These are phyloP conservation scores for Naematelia encephala DNA, from an alignment of 768 basidiomycete species.

Conservation along the genomic window DNA sequence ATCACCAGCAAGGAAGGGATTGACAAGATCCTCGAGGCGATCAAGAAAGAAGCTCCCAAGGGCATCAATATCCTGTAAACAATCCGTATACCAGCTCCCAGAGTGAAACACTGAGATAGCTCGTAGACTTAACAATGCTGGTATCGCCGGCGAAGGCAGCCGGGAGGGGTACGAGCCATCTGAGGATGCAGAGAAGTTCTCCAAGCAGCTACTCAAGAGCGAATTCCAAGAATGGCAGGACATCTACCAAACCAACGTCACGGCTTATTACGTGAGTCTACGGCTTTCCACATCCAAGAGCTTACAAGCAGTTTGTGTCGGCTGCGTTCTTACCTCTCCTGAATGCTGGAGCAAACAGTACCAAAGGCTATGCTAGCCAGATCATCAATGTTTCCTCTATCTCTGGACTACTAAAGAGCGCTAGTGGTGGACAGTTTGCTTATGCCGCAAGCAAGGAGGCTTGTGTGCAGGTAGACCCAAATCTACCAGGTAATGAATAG, in stretches of 20 bases:
- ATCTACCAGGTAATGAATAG: not conserved
- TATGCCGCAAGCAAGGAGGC: slow-evolving; percentile 37
- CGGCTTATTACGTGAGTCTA: slow-evolving; percentile 26
- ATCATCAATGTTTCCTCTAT: slow-evolving; percentile 39
- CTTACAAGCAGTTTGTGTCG: slow-evolving; percentile 27
- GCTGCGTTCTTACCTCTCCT: slow-evolving; percentile 42
- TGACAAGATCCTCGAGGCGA: not conserved
- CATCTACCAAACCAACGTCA: slow-evolving; percentile 29
- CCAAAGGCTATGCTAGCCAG: slow-evolving; percentile 37
- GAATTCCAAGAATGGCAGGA: slow-evolving; percentile 30
- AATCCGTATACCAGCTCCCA: not conserved
- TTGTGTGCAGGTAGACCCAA: slow-evolving; percentile 20
- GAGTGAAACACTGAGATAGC: not conserved
- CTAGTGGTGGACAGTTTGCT: slow-evolving; percentile 39
- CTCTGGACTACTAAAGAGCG: slow-evolving; percentile 30
- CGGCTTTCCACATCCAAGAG: not conserved
- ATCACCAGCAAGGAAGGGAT: not conserved
- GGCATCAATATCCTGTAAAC: slow-evolving; percentile 41
- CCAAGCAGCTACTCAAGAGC: slow-evolving; percentile 25
- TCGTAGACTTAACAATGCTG: slow-evolving; percentile 41
- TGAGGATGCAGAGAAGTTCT: slow-evolving; percentile 25
- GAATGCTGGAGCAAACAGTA: slow-evolving; percentile 17
- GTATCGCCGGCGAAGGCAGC: slow-evolving; percentile 42
- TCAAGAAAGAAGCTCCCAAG: slow-evolving; percentile 23
- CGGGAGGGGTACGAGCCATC: slow-evolving; percentile 33